phyloP scores from a whole-genome alignment of 495 filamentous ascomycete species.

The Cladorrhinum samala region DNA sequence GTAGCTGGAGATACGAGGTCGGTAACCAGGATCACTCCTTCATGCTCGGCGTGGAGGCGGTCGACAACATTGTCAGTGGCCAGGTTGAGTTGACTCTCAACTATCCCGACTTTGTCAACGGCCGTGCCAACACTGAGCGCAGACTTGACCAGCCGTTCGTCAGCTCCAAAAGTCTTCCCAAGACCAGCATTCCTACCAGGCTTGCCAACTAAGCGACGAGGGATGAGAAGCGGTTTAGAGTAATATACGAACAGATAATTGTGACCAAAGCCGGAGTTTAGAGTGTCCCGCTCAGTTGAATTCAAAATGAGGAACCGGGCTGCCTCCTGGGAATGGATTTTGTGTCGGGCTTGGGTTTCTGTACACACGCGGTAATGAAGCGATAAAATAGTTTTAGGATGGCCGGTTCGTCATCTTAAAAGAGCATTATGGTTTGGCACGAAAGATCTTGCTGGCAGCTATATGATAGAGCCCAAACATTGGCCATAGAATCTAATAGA shows the following conservation, averaged over 20 bases:
- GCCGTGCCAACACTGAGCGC: slow-evolving; percentile 79
- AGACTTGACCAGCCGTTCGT: slow-evolving; percentile 66
- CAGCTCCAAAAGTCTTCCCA: slow-evolving; percentile 16
- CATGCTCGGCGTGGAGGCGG: slow-evolving; percentile 97
- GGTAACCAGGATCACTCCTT: slow-evolving; percentile 98
- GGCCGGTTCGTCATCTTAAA: neutral
- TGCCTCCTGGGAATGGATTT: neutral
- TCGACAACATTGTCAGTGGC: slow-evolving; percentile 91
- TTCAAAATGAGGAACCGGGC: no score
- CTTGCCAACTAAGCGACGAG: slow-evolving; percentile 1
- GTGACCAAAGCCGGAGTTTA: slow-evolving; percentile 1
- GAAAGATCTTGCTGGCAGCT: neutral
- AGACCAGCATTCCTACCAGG: slow-evolving; percentile 29
- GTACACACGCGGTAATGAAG: neutral
- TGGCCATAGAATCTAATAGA: slow-evolving; percentile 14
- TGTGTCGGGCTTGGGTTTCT: neutral
- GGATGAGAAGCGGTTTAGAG: neutral
- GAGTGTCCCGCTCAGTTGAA: neutral
- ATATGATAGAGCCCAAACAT: slow-evolving; percentile 1
- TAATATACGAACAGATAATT: neutral
- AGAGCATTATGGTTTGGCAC: neutral
- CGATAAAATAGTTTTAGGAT: neutral
- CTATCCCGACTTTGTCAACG: slow-evolving; percentile 98
- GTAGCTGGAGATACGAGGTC: slow-evolving; percentile 93
- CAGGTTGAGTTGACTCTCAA: slow-evolving; percentile 94